A percentile compares a stretch with the other conserved stretches of the same genome.
phyloP scores from a whole-genome alignment of 805 yeast genomes.

The Jamesozyma rosinii region DNA sequence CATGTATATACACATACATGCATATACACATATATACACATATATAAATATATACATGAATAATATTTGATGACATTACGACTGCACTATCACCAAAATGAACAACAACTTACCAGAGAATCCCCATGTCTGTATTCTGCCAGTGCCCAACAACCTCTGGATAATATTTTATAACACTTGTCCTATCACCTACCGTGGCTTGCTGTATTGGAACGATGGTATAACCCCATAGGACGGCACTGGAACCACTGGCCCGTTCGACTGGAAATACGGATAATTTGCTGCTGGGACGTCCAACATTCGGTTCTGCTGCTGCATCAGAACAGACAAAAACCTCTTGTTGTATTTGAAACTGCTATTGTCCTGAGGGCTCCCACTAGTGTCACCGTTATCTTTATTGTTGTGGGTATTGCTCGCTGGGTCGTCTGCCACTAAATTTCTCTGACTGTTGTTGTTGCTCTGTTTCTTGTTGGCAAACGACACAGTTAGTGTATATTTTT shows the following conservation, averaged over 20 bases:
- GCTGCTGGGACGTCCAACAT: neutral
- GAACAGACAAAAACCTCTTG: conserved; percentile 21
- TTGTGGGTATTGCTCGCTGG: neutral
- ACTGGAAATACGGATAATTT: neutral
- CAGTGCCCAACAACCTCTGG: too few species aligned
- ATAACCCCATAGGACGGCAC: neutral
- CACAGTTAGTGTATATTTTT: conserved; percentile 52
- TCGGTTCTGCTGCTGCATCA: conserved; percentile 17
- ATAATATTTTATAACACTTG: too few species aligned
- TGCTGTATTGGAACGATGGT: neutral
- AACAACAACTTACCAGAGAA: too few species aligned
- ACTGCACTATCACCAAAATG: too few species aligned
- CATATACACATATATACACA: too few species aligned
- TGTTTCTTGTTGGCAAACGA: conserved; percentile 56
- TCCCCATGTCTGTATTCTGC: too few species aligned
- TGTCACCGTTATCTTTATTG: neutral
- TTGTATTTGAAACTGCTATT: conserved; percentile 11
- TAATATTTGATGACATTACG: too few species aligned
- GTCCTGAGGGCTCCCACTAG: neutral
- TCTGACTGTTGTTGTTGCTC: neutral
- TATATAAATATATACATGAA: too few species aligned
- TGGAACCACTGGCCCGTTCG: neutral
- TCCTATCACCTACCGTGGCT: too few species aligned
- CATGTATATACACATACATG: too few species aligned
- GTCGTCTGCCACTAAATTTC: neutral